These are phyloP conservation scores for Sungouiozyma ichnusensis DNA, from an alignment of 805 yeast genomes.

Conservation along the genomic window DNA sequence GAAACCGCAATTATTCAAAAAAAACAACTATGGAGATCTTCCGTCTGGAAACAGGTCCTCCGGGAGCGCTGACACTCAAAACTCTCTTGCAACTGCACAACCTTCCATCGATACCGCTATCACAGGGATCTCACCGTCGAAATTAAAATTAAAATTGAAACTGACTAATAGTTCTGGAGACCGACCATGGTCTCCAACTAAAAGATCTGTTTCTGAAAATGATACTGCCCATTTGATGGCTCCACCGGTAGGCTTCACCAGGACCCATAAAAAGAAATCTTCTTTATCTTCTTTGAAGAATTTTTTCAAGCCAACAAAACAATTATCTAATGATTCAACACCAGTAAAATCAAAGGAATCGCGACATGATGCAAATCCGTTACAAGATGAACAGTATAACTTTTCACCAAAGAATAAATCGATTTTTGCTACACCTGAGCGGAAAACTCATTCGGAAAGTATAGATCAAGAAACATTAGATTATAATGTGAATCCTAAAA, in stretches of 20 bases:
- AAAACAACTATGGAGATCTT: not conserved
- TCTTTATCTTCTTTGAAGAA: conserved; percentile 24
- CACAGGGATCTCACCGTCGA: not conserved
- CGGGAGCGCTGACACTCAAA: not conserved
- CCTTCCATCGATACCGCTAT: not conserved
- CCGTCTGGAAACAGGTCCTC: not conserved
- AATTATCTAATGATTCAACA: not conserved
- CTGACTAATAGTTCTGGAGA: not conserved
- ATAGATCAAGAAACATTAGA: not conserved
- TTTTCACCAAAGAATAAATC: not conserved
- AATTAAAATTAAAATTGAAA: too few relatives aligned
- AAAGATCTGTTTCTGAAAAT: not conserved
- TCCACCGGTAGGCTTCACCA: conserved; percentile 7
- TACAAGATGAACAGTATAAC: not conserved
- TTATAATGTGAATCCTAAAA: not conserved
- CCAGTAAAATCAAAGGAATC: not conserved
- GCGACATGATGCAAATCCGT: not conserved
- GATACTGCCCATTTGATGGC: not conserved
- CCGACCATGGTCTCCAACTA: not conserved
- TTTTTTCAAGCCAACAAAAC: conserved; percentile 24
- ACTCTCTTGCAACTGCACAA: not conserved
- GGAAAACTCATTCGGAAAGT: not conserved
- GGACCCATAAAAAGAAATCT: conserved; percentile 21
- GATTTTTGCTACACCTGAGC: not conserved
- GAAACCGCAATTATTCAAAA: not conserved